phyloP scores from a whole-genome alignment of 768 basidiomycete genomes.

The Macrocybe gigantea region DNA sequence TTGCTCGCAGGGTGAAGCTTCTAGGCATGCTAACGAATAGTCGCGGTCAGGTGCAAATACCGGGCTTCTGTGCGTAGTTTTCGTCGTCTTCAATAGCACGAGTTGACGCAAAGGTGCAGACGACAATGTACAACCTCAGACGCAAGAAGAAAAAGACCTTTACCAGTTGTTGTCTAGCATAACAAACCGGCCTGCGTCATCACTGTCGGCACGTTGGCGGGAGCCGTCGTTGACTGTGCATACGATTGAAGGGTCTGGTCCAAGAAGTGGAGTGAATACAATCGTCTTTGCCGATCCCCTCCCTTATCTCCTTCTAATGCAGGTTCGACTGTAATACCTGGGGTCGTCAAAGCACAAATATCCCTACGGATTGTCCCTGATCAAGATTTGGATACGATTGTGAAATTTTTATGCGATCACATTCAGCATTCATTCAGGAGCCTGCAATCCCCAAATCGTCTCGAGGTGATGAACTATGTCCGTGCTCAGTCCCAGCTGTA shows the following conservation, averaged over 20 bases:
- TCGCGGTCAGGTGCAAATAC: slow-evolving; percentile 57
- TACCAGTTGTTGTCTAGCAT: slow-evolving; percentile 67
- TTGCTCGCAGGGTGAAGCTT: slow-evolving; percentile 58
- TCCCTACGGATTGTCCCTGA: slow-evolving; percentile 94
- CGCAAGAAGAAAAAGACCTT: slow-evolving; percentile 57
- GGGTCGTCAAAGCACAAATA: slow-evolving; percentile 74
- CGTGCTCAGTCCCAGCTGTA: neutral
- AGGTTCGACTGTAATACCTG: slow-evolving; percentile 90
- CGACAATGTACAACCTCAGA: slow-evolving; percentile 67
- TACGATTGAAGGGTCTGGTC: slow-evolving; percentile 76
- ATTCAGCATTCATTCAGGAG: slow-evolving; percentile 51
- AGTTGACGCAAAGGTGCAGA: slow-evolving; percentile 33
- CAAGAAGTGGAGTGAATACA: slow-evolving; percentile 44
- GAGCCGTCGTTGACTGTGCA: slow-evolving; percentile 90
- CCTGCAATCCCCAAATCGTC: slow-evolving; percentile 61
- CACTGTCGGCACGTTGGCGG: slow-evolving; percentile 78
- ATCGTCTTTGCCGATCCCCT: slow-evolving; percentile 14
- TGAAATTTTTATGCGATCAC: slow-evolving; percentile 51
- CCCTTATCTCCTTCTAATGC: neutral
- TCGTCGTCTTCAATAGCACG: too few species aligned
- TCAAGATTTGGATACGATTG: slow-evolving; percentile 72
- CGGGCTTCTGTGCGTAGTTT: slow-evolving; percentile 70
- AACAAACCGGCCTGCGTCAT: slow-evolving; percentile 60
- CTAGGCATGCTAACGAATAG: slow-evolving; percentile 64
- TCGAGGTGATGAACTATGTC: slow-evolving; percentile 44